Conservation (phyloP, 805 yeast genomes). For the Ogataea angusta region DNA sequence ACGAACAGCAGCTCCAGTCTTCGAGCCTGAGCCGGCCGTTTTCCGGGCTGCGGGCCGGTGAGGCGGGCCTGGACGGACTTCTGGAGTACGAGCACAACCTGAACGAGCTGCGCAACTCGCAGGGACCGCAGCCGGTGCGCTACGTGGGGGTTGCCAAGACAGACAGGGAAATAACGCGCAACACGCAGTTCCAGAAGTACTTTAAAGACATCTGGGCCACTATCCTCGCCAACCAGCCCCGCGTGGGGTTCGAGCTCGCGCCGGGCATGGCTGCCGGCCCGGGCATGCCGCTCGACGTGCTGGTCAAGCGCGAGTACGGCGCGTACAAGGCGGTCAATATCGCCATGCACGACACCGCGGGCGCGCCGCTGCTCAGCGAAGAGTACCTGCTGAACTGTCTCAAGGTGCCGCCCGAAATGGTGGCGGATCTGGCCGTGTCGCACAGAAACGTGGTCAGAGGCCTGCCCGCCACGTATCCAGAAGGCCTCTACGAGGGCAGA, state of each 20-base stretch:
- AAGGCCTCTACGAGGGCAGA: constrained; percentile 41
- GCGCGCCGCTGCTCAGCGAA: constrained; percentile 46
- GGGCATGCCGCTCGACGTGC: constrained; percentile 3
- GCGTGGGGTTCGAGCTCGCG: constrained; percentile 22
- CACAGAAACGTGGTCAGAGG: constrained; percentile 45
- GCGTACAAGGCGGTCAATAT: constrained; percentile 28
- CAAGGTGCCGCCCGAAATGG: constrained; percentile 42
- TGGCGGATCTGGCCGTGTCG: constrained; percentile 41
- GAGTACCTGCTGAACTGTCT: constrained; percentile 49
- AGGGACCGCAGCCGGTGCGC: constrained; percentile 11
- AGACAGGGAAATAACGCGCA: constrained; percentile 17
- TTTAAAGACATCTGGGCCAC: constrained; percentile 21
- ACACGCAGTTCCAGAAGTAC: constrained; percentile 20
- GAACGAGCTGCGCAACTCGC: constrained; percentile 3
- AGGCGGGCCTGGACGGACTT: constrained; percentile 7
- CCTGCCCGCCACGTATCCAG: constrained; percentile 38
- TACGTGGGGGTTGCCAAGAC: constrained; percentile 11
- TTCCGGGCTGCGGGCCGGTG: constrained; percentile 4
- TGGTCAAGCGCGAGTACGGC: constrained; percentile 27
- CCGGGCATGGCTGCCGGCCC: neutral
- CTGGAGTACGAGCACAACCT: constrained; percentile 15
- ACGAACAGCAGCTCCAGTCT: constrained; percentile 18
- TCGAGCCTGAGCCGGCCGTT: constrained; percentile 8
- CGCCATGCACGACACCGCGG: constrained; percentile 31
- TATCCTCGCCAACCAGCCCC: constrained; percentile 24